Conservation (phyloP, 2,329 filamentous ascomycete species). For the Dendrostoma leiphaemia region DNA sequence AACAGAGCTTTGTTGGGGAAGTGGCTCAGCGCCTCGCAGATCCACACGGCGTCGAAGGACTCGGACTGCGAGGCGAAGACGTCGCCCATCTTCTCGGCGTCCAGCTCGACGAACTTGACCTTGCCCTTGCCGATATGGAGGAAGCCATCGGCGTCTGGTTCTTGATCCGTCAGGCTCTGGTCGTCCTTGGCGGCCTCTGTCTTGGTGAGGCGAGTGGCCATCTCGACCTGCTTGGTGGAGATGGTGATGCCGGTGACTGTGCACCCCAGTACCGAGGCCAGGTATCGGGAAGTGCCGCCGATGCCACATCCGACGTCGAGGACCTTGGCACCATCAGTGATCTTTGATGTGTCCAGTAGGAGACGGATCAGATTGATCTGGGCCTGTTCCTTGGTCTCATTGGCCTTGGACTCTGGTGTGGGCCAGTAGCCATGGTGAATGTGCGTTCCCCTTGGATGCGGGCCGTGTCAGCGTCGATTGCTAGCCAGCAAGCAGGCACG, state of each 20-base stretch:
- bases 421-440: conserved; percentile 64
- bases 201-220: conserved; percentile 50
- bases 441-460: conserved; percentile 52
- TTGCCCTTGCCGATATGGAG: conserved; percentile 40
- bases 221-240: conserved; percentile 56
- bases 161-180: conserved; percentile 10
- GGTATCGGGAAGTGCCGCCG: conserved; percentile 56
- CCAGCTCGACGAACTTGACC: conserved; percentile 56
- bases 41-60: conserved; percentile 58
- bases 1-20: conserved; percentile 59
- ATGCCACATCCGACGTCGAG: conserved; percentile 62
- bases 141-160: conserved; percentile 32
- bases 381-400: conserved; percentile 55
- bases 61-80: conserved; percentile 40
- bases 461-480: too few relatives aligned
- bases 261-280: conserved; percentile 50
- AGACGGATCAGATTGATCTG: conserved; percentile 57
- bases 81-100: conserved; percentile 59
- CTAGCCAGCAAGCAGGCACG: neutral
- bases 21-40: conserved; percentile 60
- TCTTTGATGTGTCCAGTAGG: conserved; percentile 46
- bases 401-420: conserved; percentile 39
- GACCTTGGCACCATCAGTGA: conserved; percentile 38
- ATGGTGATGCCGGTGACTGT: conserved; percentile 60
- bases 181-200: conserved; percentile 27